Evolutionary conservation across 129 eudicot species (phyloP).

Genomic region (Saussurea involucrata): DNA sequence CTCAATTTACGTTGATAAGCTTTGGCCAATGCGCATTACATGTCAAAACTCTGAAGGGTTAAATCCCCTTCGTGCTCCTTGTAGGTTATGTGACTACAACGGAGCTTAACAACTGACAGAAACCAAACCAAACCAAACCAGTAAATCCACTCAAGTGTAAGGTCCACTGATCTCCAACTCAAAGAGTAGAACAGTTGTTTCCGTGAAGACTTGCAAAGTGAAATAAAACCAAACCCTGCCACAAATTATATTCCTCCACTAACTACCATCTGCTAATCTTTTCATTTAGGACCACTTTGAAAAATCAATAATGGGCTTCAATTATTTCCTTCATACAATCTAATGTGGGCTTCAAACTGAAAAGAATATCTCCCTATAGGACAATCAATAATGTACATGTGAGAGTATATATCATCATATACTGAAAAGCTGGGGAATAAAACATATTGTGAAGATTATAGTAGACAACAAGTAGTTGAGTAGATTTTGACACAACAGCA

Average conservation of each 20-base stretch:
- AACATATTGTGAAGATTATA: slow-evolving; percentile 15
- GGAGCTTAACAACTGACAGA: not conserved
- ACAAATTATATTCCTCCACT: not conserved
- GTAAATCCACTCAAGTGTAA: not conserved
- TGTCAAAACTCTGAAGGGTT: not conserved
- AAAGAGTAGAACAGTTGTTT: not conserved
- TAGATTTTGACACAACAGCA: slow-evolving; percentile 29
- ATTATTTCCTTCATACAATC: slow-evolving; percentile 17
- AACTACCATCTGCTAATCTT: not conserved
- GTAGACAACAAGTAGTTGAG: slow-evolving; percentile 28
- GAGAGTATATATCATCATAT: slow-evolving; percentile 4
- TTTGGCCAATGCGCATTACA: not conserved
- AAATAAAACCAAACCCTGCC: not conserved
- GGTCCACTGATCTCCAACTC: not conserved
- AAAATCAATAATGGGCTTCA: slow-evolving; percentile 22
- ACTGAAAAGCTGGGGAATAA: not conserved
- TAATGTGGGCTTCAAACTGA: slow-evolving; percentile 27
- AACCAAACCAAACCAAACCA: not conserved
- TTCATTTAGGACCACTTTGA: not conserved
- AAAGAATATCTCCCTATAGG: slow-evolving; percentile 22
- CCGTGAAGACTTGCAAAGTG: not conserved
- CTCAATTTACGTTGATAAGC: not conserved
- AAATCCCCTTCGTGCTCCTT: not conserved
- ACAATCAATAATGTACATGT: slow-evolving; percentile 20
- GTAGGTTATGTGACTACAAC: not conserved